A percentile compares a stretch with the other conserved stretches of the same genome.
Evolutionary conservation across 1,139 yeast genomes (phyloP).

Genomic region (Pichia sorboxylosa): DNA sequence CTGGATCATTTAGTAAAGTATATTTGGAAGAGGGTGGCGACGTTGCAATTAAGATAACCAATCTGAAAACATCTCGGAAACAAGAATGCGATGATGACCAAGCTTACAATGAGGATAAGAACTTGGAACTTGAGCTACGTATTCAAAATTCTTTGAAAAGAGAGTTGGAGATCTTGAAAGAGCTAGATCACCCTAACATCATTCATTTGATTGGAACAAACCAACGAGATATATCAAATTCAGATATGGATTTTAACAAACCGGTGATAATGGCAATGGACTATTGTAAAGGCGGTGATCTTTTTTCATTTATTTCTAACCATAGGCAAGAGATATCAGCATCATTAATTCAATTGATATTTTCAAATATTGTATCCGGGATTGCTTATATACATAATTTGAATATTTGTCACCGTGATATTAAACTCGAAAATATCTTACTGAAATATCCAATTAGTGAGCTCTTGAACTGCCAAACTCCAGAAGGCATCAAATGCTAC

Average conservation of each 20-base stretch:
- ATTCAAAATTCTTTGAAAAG: slow-evolving; percentile 62
- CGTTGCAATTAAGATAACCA: slow-evolving; percentile 31
- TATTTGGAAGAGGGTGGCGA: slow-evolving; percentile 20
- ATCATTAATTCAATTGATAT: slow-evolving; percentile 44
- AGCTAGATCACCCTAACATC: slow-evolving; percentile 32
- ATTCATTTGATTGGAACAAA: slow-evolving; percentile 30
- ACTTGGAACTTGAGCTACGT: slow-evolving; percentile 31
- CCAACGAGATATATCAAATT: slow-evolving; percentile 11
- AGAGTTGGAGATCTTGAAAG: slow-evolving; percentile 56
- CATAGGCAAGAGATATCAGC: slow-evolving; percentile 30
- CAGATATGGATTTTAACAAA: neutral
- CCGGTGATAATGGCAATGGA: slow-evolving; percentile 55
- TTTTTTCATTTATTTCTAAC: slow-evolving; percentile 51
- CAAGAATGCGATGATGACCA: no score
- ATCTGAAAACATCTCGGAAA: no score
- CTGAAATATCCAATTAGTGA: slow-evolving; percentile 31
- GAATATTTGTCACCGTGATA: slow-evolving; percentile 72
- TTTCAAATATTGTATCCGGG: slow-evolving; percentile 58
- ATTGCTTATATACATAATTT: slow-evolving; percentile 61
- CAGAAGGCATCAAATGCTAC: slow-evolving; percentile 10
- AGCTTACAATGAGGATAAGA: slow-evolving; percentile 34
- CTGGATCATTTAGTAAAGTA: slow-evolving; percentile 48
- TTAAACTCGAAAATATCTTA: slow-evolving; percentile 72
- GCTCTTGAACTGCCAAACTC: slow-evolving; percentile 13
- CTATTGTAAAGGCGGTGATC: slow-evolving; percentile 74